These are phyloP conservation scores for Hypoxylon sp. DNA, from an alignment of 2,329 filamentous ascomycete genomes.

Conservation along the genomic window DNA sequence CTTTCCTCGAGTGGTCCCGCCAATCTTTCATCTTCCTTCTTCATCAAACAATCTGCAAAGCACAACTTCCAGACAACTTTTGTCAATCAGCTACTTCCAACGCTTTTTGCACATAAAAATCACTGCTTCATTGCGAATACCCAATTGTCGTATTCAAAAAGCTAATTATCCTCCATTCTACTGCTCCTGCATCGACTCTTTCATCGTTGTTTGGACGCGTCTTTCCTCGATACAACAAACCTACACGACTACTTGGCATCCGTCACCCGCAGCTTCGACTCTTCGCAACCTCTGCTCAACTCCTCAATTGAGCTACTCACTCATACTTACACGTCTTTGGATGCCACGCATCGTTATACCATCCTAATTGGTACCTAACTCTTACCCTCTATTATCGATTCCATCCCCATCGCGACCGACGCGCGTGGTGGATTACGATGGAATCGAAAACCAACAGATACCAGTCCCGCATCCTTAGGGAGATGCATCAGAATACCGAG, in stretches of 20 bases:
- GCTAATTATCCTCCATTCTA: constrained; percentile 5
- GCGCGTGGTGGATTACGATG: constrained; percentile 38
- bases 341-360: constrained; percentile 20
- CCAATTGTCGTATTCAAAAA: constrained; percentile 7
- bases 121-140: constrained; percentile 27
- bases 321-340: constrained; percentile 20
- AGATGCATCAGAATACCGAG: constrained; percentile 51
- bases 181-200: constrained; percentile 19
- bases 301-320: constrained; percentile 6
- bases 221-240: constrained; percentile 14
- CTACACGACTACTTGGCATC: constrained; percentile 15
- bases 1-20: background rate
- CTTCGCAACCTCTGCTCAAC: constrained; percentile 2
- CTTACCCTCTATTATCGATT: constrained; percentile 22
- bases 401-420: constrained; percentile 36
- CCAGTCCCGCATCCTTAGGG: constrained; percentile 48
- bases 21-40: constrained; percentile 3
- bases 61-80: constrained; percentile 12
- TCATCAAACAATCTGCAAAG: constrained; percentile 12
- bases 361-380: constrained; percentile 24
- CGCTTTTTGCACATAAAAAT: constrained; percentile 16
- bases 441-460: constrained; percentile 43
- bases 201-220: constrained; percentile 29
- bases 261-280: constrained; percentile 15
- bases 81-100: constrained; percentile 27